phyloP scores from a whole-genome alignment of 2,329 filamentous ascomycete species.

The Tolypocladium cylindrosporum region DNA sequence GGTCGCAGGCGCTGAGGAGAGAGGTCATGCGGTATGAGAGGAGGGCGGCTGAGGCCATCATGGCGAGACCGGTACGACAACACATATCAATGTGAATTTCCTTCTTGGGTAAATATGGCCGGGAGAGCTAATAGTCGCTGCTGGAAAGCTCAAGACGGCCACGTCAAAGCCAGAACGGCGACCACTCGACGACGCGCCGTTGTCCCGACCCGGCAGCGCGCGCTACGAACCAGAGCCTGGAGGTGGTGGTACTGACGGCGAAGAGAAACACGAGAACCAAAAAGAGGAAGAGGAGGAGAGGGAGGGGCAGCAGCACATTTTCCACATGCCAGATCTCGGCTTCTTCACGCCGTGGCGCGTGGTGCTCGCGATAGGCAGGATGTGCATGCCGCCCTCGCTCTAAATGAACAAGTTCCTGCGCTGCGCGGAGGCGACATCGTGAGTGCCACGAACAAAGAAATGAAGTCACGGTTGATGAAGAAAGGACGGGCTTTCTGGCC shows the following conservation, averaged over 20 bases:
- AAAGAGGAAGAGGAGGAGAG: slow-evolving; percentile 3
- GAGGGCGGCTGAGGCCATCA: slow-evolving; percentile 2
- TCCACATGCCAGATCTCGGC: slow-evolving; percentile 13
- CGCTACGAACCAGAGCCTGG: not conserved
- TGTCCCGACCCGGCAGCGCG: not conserved
- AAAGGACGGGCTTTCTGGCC: not conserved
- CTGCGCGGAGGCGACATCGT: not conserved
- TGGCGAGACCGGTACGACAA: not conserved
- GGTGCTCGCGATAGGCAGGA: slow-evolving; percentile 19
- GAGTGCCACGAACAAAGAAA: not conserved
- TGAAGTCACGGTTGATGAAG: not conserved
- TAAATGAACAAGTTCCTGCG: not conserved
- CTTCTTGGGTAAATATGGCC: no score
- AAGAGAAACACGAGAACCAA: slow-evolving; percentile 4
- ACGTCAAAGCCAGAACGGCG: not conserved
- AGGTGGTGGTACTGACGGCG: not conserved
- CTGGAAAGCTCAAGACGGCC: not conserved
- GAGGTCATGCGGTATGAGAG: slow-evolving; percentile 15
- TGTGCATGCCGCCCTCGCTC: slow-evolving; percentile 13
- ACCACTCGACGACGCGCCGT: not conserved
- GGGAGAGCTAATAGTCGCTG: not conserved
- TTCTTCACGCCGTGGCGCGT: slow-evolving; percentile 18
- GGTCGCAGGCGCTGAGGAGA: slow-evolving; percentile 19
- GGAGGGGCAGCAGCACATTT: slow-evolving; percentile 5
- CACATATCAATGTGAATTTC: no score